Base-by-base conservation (phyloP, 2,329 filamentous ascomycete genomes). In the Cercospora citrullina region DNA sequence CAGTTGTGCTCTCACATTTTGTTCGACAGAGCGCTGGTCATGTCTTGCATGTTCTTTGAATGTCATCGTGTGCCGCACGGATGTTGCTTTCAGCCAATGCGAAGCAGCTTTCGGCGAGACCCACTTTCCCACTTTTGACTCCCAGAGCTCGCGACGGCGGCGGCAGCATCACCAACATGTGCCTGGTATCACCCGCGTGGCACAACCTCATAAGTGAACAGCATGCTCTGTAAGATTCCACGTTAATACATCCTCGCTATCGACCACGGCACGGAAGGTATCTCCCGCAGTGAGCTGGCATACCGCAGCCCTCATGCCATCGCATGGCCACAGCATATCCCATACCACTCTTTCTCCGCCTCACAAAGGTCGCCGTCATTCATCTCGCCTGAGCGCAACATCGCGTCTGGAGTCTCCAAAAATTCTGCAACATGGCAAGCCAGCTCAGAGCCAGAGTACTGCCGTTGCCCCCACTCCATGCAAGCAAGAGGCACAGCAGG, bases 401-500 rank as follows among this genome's bases (percentile, higher is more conserved):
- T 18, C 55, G 26, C 28, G 14, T 23, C n/a, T 16, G 55, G 16
- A 14, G 55, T 18, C 26, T 31, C 55, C 26, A 33, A n/a, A 58
- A 36, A 31, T 16, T 58, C 59, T 48, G 39, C 60, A 62, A 42
- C 31, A 30, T 26, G 58, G 10, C 58, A n/a, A 42, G 31, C 26
- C 55, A 58, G 31, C 55, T 28, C 28, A 33, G 55, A 31, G 55
- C 55, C 28, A 31, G 28, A 58, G 28, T 58, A 21, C 28, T 21
- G 28, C 55, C 55, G 55, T 28, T 36, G 28, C 18, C 55, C 55
- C 55, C 55, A 58, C 55, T 58, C 51, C 26, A 33, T 64, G 63
- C 63, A 64, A 58, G 45, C 63, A 60, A 61, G 58, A 66, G 58
- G 58, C 55, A 66, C 58, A 66, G 58, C 57, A 62, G 58, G 64